These are phyloP conservation scores for Saccharomyces hybrid DNA, from an alignment of 1,139 yeast genomes.

Conservation along the genomic window DNA sequence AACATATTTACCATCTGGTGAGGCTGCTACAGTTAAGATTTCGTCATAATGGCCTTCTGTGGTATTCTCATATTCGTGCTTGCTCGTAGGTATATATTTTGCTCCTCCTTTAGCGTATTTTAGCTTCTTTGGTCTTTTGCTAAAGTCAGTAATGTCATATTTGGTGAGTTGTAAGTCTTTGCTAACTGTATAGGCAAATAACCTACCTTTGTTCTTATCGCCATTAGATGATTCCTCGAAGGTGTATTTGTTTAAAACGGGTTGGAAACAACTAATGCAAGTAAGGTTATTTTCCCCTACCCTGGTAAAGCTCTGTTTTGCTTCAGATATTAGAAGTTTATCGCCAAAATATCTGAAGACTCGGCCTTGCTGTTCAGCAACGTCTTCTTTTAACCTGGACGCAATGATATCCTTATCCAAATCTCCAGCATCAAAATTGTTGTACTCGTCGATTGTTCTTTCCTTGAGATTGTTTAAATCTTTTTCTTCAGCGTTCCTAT, in stretches of 20 bases:
- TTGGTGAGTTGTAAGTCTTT: conserved; percentile 76
- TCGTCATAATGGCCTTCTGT: conserved; percentile 63
- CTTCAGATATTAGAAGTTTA: conserved; percentile 41
- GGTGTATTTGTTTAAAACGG: conserved; percentile 28
- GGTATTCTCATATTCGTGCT: conserved; percentile 34
- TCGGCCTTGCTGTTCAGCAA: conserved; percentile 80
- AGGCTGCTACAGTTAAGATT: conserved; percentile 70
- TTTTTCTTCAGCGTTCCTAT: conserved; percentile 9
- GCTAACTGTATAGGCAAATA: conserved; percentile 70
- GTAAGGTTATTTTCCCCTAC: conserved; percentile 55
- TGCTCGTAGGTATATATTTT: conserved; percentile 39
- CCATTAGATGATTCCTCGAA: conserved; percentile 14
- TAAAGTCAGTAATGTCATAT: conserved; percentile 53
- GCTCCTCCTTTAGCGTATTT: conserved; percentile 61
- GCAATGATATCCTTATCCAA: conserved; percentile 80
- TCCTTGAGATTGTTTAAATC: conserved; percentile 2
- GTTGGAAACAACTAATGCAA: conserved; percentile 31
- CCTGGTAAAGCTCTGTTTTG: conserved; percentile 40
- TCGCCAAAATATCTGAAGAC: conserved; percentile 63
- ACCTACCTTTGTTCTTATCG: conserved; percentile 20
- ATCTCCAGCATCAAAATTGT: conserved; percentile 84
- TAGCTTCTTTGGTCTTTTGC: conserved; percentile 50
- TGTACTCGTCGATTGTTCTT: conserved; percentile 34
- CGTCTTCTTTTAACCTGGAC: conserved; percentile 75
- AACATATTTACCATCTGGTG: conserved; percentile 78